These are phyloP conservation scores for Kwoniella dejecticola DNA, from an alignment of 768 basidiomycete genomes.

Conservation along the genomic window DNA sequence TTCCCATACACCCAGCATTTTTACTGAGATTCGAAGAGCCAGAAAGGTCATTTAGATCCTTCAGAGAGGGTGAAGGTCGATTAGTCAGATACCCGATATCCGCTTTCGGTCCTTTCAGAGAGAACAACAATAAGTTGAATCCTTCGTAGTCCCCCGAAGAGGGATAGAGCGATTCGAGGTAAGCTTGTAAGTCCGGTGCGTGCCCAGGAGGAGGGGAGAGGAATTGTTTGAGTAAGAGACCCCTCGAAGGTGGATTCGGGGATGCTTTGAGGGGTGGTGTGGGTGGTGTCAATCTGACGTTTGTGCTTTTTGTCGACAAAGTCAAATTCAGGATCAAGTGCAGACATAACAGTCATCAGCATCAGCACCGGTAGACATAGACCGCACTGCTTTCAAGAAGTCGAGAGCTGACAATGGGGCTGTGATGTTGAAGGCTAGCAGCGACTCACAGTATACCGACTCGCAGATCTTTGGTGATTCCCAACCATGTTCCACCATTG, in stretches of 20 bases:
- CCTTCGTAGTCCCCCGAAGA: constrained; percentile 50
- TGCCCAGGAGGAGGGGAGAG: constrained; percentile 24
- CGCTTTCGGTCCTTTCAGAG: constrained; percentile 15
- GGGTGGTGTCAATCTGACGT: constrained; percentile 33
- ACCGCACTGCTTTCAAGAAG: not conserved
- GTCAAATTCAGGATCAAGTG: too few relatives aligned
- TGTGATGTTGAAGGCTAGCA: not conserved
- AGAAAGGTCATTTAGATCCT: constrained; percentile 6
- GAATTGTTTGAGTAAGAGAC: constrained; percentile 50
- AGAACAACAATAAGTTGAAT: constrained; percentile 56
- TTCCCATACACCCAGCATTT: constrained; percentile 19
- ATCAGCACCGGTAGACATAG: too few relatives aligned
- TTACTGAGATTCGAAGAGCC: not conserved
- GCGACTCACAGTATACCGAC: constrained; percentile 44
- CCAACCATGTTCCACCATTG: constrained; percentile 53
- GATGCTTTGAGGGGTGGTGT: constrained; percentile 14
- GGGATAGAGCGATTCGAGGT: constrained; percentile 30
- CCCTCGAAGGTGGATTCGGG: constrained; percentile 43
- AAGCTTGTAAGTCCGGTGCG: constrained; percentile 18
- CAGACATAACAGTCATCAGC: too few relatives aligned
- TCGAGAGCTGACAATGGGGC: not conserved
- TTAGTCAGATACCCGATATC: constrained; percentile 43
- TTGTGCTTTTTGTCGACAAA: constrained; percentile 28
- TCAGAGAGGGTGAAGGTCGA: constrained; percentile 29
- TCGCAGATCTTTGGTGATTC: constrained; percentile 45